phyloP scores from a whole-genome alignment of 2,329 filamentous ascomycete genomes.

The Cladophialophora exuberans region DNA sequence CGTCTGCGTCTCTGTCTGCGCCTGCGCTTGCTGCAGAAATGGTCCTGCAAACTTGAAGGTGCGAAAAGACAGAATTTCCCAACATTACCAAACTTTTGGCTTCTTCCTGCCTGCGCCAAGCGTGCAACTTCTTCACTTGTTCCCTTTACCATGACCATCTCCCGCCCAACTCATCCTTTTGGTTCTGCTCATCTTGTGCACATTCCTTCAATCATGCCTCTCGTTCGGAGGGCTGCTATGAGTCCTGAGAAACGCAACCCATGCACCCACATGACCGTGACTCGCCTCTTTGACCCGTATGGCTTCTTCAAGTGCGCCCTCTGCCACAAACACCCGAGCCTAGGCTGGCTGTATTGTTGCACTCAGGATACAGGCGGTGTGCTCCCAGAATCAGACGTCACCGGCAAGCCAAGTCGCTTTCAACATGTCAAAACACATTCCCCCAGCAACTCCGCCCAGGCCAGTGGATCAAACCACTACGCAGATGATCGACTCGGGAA shows the following conservation, averaged over 20 bases:
- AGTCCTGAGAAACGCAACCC: constrained; percentile 30
- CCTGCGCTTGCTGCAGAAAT: too few species aligned
- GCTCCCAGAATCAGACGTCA: constrained; percentile 41
- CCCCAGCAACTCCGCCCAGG: constrained; percentile 46
- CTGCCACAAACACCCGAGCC: constrained; percentile 59
- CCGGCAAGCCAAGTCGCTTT: neutral
- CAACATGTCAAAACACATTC: constrained; percentile 23
- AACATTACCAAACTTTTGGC: too few species aligned
- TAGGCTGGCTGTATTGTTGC: constrained; percentile 77
- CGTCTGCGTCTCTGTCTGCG: neutral
- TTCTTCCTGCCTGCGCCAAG: neutral
- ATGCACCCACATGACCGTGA: constrained; percentile 72
- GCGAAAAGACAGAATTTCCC: too few species aligned
- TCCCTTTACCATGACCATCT: neutral
- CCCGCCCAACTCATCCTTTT: too few species aligned
- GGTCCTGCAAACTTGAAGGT: too few species aligned
- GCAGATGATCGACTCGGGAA: constrained; percentile 45
- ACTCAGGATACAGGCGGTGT: constrained; percentile 62
- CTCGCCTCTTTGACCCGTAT: constrained; percentile 58
- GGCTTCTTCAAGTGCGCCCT: constrained; percentile 58
- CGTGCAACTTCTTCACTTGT: neutral
- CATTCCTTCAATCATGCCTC: constrained; percentile 26
- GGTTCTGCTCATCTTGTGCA: neutral
- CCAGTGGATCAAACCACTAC: constrained; percentile 48
- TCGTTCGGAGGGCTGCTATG: constrained; percentile 6